Evolutionary conservation across 2,329 filamentous ascomycete genomes (phyloP).

Genomic region (Colletotrichum ledebouriae): DNA sequence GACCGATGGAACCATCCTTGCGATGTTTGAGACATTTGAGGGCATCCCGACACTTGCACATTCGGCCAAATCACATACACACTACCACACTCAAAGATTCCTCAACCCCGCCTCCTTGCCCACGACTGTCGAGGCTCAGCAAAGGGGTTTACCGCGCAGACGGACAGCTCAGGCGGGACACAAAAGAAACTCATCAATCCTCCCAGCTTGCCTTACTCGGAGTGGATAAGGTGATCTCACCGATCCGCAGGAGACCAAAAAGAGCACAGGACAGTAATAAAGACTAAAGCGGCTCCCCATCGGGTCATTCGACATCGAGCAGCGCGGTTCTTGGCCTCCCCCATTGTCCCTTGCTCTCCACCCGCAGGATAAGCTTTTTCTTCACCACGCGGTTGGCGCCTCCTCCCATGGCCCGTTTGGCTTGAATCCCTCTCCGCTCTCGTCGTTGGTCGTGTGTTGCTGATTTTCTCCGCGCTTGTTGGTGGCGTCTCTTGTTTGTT

Average conservation of each 20-base stretch:
- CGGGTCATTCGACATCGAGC: neutral
- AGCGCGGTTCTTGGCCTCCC: constrained; percentile 1
- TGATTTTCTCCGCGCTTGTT: neutral
- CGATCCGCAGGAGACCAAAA: neutral
- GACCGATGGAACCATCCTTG: constrained; percentile 20
- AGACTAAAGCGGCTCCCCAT: constrained; percentile 11
- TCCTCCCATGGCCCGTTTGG: neutral
- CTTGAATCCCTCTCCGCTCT: neutral
- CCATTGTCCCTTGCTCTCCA: constrained; percentile 14
- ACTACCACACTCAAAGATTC: neutral
- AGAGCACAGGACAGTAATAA: constrained; percentile 5
- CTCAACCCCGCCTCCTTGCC: neutral
- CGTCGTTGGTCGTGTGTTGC: neutral
- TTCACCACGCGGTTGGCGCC: constrained; percentile 6
- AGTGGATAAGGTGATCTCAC: constrained; percentile 15
- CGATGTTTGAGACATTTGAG: constrained; percentile 15
- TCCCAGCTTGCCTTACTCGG: neutral
- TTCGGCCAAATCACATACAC: neutral
- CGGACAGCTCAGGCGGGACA: neutral
- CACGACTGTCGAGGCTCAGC: neutral
- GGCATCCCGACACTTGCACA: neutral
- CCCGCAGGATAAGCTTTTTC: constrained; percentile 11
- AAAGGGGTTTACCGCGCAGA: constrained; percentile 1
- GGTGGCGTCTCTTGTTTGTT: neutral
- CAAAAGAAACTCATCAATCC: neutral